Conservation (phyloP, 106 monocot species). For the Apostasia ramifera region DNA sequence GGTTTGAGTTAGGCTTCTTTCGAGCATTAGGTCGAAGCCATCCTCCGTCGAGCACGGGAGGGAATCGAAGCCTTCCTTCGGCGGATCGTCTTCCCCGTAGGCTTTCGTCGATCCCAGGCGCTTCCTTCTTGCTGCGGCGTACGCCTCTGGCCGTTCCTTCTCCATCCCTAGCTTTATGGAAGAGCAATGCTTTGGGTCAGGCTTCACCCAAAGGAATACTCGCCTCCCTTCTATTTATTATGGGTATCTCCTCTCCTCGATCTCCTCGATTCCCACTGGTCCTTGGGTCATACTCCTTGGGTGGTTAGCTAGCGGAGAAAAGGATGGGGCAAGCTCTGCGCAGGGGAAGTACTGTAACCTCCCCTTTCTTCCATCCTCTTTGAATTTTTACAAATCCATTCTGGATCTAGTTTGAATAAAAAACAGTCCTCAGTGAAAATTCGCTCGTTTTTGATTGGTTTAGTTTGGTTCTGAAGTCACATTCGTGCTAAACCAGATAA, state of each 20-base stretch:
- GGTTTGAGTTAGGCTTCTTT: too few relatives aligned
- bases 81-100: too few relatives aligned
- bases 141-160: not conserved
- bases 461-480: not conserved
- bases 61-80: too few relatives aligned
- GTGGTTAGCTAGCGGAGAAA: not conserved
- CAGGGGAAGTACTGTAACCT: not conserved
- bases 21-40: too few relatives aligned
- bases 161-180: not conserved
- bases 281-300: not conserved
- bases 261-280: not conserved
- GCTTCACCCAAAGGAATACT: not conserved
- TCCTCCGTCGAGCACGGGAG: too few relatives aligned
- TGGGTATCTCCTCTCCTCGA: not conserved
- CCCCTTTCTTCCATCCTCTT: not conserved
- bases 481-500: not conserved
- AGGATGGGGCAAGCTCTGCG: not conserved
- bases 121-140: too few relatives aligned
- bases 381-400: not conserved
- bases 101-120: too few relatives aligned
- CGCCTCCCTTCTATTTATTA: not conserved
- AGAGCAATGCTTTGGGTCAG: not conserved
- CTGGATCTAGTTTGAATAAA: not conserved
- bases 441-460: not conserved
- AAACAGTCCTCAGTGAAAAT: not conserved